A percentile compares a stretch with the other conserved stretches of the same genome.
Evolutionary conservation across 1,284 basidiomycete genomes (phyloP).

Genomic region (Leucoagaricus sp.): DNA sequence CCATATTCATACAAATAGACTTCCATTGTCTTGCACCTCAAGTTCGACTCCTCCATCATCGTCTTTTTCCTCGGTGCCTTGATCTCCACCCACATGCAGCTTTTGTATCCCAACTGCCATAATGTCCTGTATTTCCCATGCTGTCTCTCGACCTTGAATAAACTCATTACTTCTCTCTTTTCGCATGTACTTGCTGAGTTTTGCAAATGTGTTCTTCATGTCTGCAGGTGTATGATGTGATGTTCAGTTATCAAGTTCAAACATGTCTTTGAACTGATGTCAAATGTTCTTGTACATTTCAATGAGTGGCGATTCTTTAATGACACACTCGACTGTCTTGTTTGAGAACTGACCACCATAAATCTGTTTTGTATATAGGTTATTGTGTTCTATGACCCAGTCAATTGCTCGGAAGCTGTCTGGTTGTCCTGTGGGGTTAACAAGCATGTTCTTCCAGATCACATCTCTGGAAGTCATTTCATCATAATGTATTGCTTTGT

Average conservation of each 20-base stretch:
- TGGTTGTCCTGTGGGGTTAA: conserved; percentile 27
- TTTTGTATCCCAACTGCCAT: not conserved
- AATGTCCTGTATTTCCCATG: not conserved
- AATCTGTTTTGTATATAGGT: conserved; percentile 27
- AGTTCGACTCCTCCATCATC: no score
- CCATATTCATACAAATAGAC: conserved; percentile 11
- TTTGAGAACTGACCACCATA: conserved; percentile 30
- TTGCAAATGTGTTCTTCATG: conserved; percentile 29
- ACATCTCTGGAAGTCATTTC: conserved; percentile 17
- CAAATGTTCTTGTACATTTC: conserved; percentile 27
- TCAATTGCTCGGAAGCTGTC: conserved; percentile 25
- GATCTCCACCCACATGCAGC: conserved; percentile 3
- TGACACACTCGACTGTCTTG: conserved; percentile 26
- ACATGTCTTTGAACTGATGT: conserved; percentile 29
- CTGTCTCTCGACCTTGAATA: not conserved
- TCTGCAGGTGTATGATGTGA: conserved; percentile 26
- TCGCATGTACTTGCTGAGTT: conserved; percentile 23
- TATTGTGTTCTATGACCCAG: conserved; percentile 31
- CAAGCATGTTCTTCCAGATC: conserved; percentile 28
- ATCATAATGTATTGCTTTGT: not conserved
- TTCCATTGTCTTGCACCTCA: conserved; percentile 19
- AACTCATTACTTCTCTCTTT: conserved; percentile 21
- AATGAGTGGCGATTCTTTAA: conserved; percentile 33
- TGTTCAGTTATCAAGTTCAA: conserved; percentile 27
- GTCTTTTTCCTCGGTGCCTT: conserved; percentile 10